Percentiles rank a stretch among this genome's conserved stretches.
phyloP scores from a whole-genome alignment of 2,329 filamentous ascomycete genomes.

The Colletotrichum godetiae region DNA sequence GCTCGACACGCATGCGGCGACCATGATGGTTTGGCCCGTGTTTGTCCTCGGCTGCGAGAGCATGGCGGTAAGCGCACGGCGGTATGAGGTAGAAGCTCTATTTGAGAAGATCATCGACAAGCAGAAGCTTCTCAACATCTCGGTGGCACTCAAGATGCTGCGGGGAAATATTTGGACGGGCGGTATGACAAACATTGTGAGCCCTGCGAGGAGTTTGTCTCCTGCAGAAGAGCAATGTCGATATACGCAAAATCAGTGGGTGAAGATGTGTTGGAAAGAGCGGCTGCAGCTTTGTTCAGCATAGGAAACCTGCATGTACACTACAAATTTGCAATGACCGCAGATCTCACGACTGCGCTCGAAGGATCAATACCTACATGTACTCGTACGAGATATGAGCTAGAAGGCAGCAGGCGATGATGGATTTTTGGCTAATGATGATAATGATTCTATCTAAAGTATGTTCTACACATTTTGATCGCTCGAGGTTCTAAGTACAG shows the following conservation, averaged over 20 bases:
- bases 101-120: slow-evolving; percentile 26
- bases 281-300: slow-evolving; percentile 11
- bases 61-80: neutral
- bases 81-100: neutral
- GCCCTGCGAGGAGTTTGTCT: neutral
- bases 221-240: neutral
- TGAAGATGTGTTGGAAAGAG: slow-evolving; percentile 17
- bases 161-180: slow-evolving; percentile 21
- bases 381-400: neutral
- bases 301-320: neutral
- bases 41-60: slow-evolving; percentile 28
- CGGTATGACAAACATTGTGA: neutral
- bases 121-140: slow-evolving; percentile 14
- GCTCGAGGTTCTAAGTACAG: slow-evolving; percentile 4
- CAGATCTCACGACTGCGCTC: neutral
- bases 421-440: neutral
- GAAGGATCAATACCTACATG: neutral
- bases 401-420: neutral
- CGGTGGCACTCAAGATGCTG: neutral
- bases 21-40: slow-evolving; percentile 31
- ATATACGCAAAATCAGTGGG: slow-evolving; percentile 1
- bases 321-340: no score
- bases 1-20: slow-evolving; percentile 8
- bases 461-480: neutral
- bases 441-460: neutral